Evolutionary conservation across 108 stramenopile species (phyloP), one percentile per base, ranked within the genome.

Genomic region (Cyclotella choctawhatcheeana): DNA sequence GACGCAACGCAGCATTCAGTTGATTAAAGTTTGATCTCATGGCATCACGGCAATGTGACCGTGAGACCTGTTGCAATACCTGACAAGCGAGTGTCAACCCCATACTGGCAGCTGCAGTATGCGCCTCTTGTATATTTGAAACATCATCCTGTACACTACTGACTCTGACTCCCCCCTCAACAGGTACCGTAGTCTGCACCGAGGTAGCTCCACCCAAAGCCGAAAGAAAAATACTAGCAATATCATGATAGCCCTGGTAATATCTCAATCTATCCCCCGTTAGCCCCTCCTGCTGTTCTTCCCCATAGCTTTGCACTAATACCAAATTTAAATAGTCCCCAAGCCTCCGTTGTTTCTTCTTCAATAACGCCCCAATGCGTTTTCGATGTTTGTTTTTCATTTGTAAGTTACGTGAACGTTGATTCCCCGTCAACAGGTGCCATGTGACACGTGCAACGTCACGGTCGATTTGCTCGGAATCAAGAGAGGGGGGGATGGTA

Each of bases 181-280:
- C 26, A 43, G 58, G 51, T 26, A 58, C 20, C 5, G 66, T 34
- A 13, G 54, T 60, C 31, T 47, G 18, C 3, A 60, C 37, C 20
- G 64, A 56, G 7, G 76, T 45, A 13, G 47, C 85, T 17, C 86
- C 87, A 44, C 91, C 92, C 67, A 93, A 58, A 20, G 82, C 77
- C 44, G 81, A 77, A 54, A 94, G 54, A 29, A 94, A 81, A 56
- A 94, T 89, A 64, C 86, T 85, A 6, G 89, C 88, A 12, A 94
- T 88, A 74, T 94, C 93, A 65, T 94, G 93, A 80, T 86, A 94
- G 21, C 93, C 93, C 60, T 94, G 93, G 78, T 92, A 94, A 72
- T 94, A 94, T 44, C 89, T 67, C 60, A 94, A 60, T 58, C 66
- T 48, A 24, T 79, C 61, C 14, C 58, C 52, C 4, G 30, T 47